Percentiles rank a stretch among this genome's conserved stretches.
Conservation (phyloP, 2,329 filamentous ascomycete genomes). For the Ophiocordyceps unilateralis region DNA sequence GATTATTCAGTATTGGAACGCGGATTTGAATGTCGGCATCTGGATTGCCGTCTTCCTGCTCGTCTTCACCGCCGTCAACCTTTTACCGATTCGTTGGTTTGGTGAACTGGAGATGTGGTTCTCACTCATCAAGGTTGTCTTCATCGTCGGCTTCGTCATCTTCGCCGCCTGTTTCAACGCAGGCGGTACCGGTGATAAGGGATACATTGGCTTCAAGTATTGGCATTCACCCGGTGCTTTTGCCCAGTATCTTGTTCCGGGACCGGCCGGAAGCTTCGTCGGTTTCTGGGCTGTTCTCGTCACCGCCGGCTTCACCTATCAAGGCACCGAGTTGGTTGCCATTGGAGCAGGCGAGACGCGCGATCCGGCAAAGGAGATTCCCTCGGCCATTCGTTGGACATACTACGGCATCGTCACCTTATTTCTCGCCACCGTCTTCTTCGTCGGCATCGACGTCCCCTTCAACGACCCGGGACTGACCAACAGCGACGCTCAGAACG, state of each 20-base stretch:
- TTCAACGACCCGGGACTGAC: conserved; percentile 37
- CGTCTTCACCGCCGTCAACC: conserved; percentile 50
- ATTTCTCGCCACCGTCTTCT: conserved; percentile 48
- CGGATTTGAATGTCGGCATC: conserved; percentile 45
- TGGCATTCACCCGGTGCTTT: conserved; percentile 56
- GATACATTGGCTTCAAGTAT: conserved; percentile 58
- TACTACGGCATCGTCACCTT: conserved; percentile 60
- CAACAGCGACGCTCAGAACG: conserved; percentile 32
- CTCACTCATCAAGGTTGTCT: conserved; percentile 59
- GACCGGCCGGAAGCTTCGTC: conserved; percentile 51
- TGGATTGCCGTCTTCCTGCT: conserved; percentile 61
- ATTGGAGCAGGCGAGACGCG: conserved; percentile 64
- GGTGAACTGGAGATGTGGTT: conserved; percentile 71
- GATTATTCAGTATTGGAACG: conserved; percentile 61
- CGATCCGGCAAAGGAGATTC: conserved; percentile 56
- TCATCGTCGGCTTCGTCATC: conserved; percentile 58
- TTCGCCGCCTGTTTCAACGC: conserved; percentile 61
- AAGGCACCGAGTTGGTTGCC: conserved; percentile 60
- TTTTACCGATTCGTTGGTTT: conserved; percentile 54
- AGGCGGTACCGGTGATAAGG: conserved; percentile 43
- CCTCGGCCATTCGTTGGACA: conserved; percentile 54
- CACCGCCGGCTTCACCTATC: conserved; percentile 52
- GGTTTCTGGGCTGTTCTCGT: conserved; percentile 54
- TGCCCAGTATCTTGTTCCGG: conserved; percentile 37
- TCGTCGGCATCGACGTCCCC: conserved; percentile 55